Evolutionary conservation across 306 rosid genomes (phyloP).

Genomic region (Dalbergia oliveri): DNA sequence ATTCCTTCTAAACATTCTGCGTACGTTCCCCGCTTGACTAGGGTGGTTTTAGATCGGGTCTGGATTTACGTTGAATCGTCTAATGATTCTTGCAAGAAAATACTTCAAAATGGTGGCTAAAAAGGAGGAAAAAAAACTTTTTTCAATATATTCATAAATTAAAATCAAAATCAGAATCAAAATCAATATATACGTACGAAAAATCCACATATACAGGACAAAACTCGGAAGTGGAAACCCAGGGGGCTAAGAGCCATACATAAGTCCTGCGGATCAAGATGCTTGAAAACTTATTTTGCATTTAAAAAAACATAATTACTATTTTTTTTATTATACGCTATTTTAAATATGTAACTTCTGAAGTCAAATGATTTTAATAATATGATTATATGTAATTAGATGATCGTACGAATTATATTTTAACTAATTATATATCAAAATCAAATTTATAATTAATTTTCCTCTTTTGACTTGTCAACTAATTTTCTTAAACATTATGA

Average conservation of each 20-base stretch:
- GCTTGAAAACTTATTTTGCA: neutral
- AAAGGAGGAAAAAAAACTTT: neutral
- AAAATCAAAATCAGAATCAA: neutral
- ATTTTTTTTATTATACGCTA: too few species aligned
- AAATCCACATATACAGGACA: neutral
- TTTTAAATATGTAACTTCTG: too few species aligned
- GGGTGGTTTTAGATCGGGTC: neutral
- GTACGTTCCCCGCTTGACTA: slow-evolving; percentile 9
- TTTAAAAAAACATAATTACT: too few species aligned
- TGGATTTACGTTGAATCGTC: neutral
- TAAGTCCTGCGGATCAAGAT: neutral
- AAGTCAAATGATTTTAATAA: too few species aligned
- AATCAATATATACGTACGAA: neutral
- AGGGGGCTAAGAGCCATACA: neutral
- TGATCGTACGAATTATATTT: too few species aligned
- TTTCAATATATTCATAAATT: neutral
- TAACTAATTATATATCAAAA: too few species aligned
- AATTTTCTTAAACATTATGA: too few species aligned
- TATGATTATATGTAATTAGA: too few species aligned
- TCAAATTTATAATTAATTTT: too few species aligned
- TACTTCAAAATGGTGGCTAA: neutral
- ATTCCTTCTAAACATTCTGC: neutral
- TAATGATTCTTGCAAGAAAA: neutral
- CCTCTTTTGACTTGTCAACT: too few species aligned
- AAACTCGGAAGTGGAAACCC: neutral